These are phyloP conservation scores for Comarum palustre DNA, from an alignment of 306 rosid species.

Conservation along the genomic window DNA sequence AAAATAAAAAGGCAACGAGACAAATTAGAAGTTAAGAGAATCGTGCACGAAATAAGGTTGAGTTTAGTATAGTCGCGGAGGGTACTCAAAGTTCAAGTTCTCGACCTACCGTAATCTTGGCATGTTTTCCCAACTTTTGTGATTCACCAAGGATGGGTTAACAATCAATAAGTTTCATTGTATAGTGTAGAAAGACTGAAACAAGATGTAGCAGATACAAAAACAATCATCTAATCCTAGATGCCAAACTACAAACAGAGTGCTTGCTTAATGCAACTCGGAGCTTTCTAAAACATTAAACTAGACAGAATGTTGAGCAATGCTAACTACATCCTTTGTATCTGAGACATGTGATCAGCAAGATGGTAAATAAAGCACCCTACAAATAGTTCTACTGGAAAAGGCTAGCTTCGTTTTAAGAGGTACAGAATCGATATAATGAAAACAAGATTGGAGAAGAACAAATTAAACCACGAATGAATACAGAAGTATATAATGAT, in stretches of 20 bases:
- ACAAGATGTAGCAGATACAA: background rate
- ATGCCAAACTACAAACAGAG: background rate
- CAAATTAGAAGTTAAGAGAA: no score
- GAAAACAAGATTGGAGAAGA: background rate
- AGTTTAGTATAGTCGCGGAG: no score
- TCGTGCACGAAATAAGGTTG: background rate
- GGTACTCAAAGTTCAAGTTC: background rate
- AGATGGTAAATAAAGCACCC: background rate
- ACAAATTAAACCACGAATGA: background rate
- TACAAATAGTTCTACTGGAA: background rate
- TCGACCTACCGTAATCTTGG: background rate
- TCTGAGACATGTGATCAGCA: background rate
- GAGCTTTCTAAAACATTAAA: background rate
- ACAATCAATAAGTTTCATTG: background rate
- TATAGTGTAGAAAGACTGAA: background rate
- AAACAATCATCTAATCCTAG: background rate
- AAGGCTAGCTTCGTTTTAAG: background rate
- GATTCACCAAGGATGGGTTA: background rate
- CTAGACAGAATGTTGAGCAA: background rate
- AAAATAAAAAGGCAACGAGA: no score
- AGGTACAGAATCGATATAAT: background rate
- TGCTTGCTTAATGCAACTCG: background rate
- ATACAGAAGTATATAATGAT: no score
- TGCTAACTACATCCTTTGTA: background rate
- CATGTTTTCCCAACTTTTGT: background rate